Base-by-base conservation (phyloP, 192 early-diverging fungal species). In the Coemansia sp. region DNA sequence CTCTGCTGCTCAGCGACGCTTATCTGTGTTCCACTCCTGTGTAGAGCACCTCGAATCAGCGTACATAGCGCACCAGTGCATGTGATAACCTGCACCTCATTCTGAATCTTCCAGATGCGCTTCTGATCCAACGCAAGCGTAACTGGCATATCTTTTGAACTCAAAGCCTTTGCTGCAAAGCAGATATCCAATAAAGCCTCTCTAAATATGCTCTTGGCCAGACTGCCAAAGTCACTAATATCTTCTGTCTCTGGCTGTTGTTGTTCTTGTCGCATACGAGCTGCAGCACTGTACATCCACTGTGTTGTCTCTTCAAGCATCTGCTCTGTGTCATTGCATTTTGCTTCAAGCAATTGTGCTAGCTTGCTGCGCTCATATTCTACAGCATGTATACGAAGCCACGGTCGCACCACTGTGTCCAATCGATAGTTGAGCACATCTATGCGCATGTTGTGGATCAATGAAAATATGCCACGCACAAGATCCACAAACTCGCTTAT, bases 371-470 rank as follows among this genome's bases (percentile, higher is more conserved):
- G 56, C 65, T 79, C 76, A 38, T 79, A 79, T 28, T 73, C 67
- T 1, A 69, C 64, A 1, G 67, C 71, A 22, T 79, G 76, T 16
- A 49, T 24, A 18, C 59, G 63, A 44, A 79, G 64, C 70, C 71
- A 79, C 14, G 76, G 76, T 9, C 76, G 71, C 16, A 79, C 71
- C 5, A 69, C 54, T 1, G 67, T 66, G 9, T 73, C 62, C 19
- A 79, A 56, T 44, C 73, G 71, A 44, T 73, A 61, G 58, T 79
- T 79, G 25, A 79, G 71, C 34, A 63, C 66, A 30, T 79, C 76
- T 18, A 66, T 26, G 1, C 65, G 67, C 7, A 73, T 49, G 23
- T 60, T 58, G 56, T 60, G 76, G 24, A 79, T 64, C 12, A 79
- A 61, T 16, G 21, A 50, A 59, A 79, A 50, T 5, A 65, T 57